Base-by-base conservation (phyloP, 441 rosid species). In the Brassica hybrid region DNA sequence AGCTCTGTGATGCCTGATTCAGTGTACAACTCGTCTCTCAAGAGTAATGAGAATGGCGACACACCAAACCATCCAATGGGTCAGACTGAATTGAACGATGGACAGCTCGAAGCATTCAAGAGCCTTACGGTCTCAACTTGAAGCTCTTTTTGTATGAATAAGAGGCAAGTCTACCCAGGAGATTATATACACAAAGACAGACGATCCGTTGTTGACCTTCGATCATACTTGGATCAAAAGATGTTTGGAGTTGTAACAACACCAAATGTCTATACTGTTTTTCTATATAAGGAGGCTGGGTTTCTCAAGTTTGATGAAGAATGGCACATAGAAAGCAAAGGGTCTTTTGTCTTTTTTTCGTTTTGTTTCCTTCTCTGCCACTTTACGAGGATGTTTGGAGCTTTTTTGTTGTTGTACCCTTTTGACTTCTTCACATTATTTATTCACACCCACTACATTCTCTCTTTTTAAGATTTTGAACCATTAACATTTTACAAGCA, bases 71-170 rank as follows among this genome's bases (percentile, higher is more conserved):
- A 84, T 80, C 62, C 76, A 72, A 67, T 65, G 67, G 80, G 85
- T 60, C n/a, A n/a, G n/a, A n/a, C n/a, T n/a, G n/a, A n/a, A n/a
- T n/a, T n/a, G n/a, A 84, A 88, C 76, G 94, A 96, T 80, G 98
- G 98, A 73, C 86, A 91, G 75, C 74, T 90, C 3, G 94, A 90
- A 80, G 88, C 91, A 36, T 88, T 92, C 23, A 91, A 89, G 85
- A 92, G 83, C 71, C 94, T 96, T 74, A 68, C 87, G 19, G 80
- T 96, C 78, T 83, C 84, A 82, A 78, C 79, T 14, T 80, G 80
- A 59, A 27, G 16, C 43, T 10, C 23, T 62, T 79, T 30, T 54
- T 74, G 17, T 54, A 74, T 54, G 52, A 79, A 56, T 69, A 68
- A 73, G 71, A 67, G 65, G n/a, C n/a, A n/a, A n/a, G n/a, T n/a